Evolutionary conservation across 371 early-diverging fungal species (phyloP), one percentile per base, ranked within the genome.

Genomic region (Mortierella sp.): DNA sequence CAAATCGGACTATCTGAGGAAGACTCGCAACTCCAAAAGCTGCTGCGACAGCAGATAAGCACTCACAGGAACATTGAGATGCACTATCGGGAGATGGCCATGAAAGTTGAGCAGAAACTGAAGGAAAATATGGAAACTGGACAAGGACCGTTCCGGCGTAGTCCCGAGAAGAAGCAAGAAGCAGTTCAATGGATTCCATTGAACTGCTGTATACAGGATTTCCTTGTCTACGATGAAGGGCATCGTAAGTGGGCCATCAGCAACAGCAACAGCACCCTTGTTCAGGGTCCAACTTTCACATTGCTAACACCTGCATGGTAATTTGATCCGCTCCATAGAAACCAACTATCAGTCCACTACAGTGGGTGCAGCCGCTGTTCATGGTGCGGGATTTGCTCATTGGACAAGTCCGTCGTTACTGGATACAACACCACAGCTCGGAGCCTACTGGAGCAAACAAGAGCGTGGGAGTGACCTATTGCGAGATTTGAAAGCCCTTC

Each of bases 121-220:
- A 62, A 45, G 39, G 68, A 67, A 16, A 78, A 78, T 24, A 48
- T 78, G n/a, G 67, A 65, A 49, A 46, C 44, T 27, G 78, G 78
- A 4, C 72, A 78, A 29, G 78, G 78, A n/a, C 50, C 67, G 22
- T 78, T 78, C 28, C 67, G 78, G 10, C 44, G 78, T 17, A 78
- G 78, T 19, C 63, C 71, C 12, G 78, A 78, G 50, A 78, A 78
- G 52, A 71, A 71, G 45, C 71, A 78, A 13, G 78, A 71, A 31
- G 56, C 71, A 0, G 52, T 71, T n/a, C 78, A 78, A 12, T 78
- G 78, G 78, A 54, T 71, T 16, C 78, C 78, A 0, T 14, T 78
- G 28, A 78, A 78, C 44, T 78, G 78, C n/a, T 78, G 78, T 16
- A 47, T 78, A 0, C 78, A 78, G 43, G 72, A 78, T 10, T 52